Evolutionary conservation across 2,329 filamentous ascomycete species (phyloP).

Genomic region (Aphanocladium album): DNA sequence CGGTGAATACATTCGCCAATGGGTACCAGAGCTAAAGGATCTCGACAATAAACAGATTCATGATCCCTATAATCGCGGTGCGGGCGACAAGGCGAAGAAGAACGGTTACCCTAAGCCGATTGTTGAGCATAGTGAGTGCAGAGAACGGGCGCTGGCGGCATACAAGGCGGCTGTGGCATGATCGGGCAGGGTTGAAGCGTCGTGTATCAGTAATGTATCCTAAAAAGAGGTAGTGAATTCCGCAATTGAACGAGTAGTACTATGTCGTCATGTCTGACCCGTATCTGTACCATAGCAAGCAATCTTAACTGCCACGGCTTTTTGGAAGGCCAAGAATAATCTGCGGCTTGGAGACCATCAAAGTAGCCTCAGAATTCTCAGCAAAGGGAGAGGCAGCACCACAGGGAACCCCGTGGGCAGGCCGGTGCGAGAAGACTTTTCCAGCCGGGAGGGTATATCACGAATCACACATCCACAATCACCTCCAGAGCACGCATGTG

Average conservation of each 20-base stretch:
- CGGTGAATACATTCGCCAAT: constrained; percentile 75
- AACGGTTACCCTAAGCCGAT: constrained; percentile 69
- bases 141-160: constrained; percentile 61
- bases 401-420: constrained; percentile 21
- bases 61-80: constrained; percentile 70
- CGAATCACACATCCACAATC: constrained; percentile 22
- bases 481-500: constrained; percentile 20
- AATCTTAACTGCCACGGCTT: constrained; percentile 54
- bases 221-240: not conserved
- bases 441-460: constrained; percentile 41
- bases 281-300: constrained; percentile 61
- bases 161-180: constrained; percentile 53
- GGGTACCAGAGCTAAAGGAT: constrained; percentile 68
- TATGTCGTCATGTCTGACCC: constrained; percentile 47
- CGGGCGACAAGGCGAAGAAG: constrained; percentile 52
- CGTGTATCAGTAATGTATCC: not conserved
- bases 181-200: not conserved
- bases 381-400: constrained; percentile 31
- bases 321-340: constrained; percentile 52
- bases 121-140: constrained; percentile 66
- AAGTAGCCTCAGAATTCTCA: constrained; percentile 52
- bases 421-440: constrained; percentile 49
- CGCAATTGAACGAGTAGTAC: not conserved
- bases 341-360: constrained; percentile 56
- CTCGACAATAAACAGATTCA: constrained; percentile 68